A percentile compares a stretch with the other conserved stretches of the same genome.
These are phyloP conservation scores for Candida jianshihensis DNA, from an alignment of 805 yeast genomes.

Conservation along the genomic window DNA sequence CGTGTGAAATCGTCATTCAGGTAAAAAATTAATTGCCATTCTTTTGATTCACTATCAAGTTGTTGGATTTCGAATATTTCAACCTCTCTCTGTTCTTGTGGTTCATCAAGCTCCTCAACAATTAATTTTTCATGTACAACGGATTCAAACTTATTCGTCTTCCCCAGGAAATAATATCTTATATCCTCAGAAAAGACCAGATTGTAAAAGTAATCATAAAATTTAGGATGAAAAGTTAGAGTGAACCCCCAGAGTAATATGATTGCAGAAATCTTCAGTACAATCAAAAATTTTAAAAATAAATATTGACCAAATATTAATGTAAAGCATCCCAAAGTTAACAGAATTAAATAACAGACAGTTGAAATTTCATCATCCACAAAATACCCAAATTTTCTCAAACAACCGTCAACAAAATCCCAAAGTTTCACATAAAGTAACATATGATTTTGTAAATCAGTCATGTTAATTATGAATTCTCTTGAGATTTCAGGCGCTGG, in stretches of 20 bases:
- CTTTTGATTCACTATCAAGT: conserved; percentile 38
- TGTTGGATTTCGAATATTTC: conserved; percentile 66
- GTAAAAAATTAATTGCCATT: conserved; percentile 62
- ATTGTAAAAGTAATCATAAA: conserved; percentile 40
- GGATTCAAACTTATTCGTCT: conserved; percentile 43
- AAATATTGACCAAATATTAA: conserved; percentile 23
- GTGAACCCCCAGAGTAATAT: conserved; percentile 42
- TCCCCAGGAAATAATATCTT: conserved; percentile 40
- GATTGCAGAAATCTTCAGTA: conserved; percentile 22
- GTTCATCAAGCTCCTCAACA: conserved; percentile 25
- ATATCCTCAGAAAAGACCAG: conserved; percentile 58
- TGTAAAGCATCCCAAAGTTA: conserved; percentile 27
- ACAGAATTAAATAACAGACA: conserved; percentile 36
- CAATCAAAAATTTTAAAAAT: too few species aligned
- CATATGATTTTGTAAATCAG: conserved; percentile 83
- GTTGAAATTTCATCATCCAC: conserved; percentile 54
- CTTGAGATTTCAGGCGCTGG: conserved; percentile 75
- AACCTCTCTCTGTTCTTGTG: conserved; percentile 41
- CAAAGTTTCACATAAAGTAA: conserved; percentile 52
- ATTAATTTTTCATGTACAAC: conserved; percentile 30
- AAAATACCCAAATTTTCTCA: conserved; percentile 56
- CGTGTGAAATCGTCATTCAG: conserved; percentile 46
- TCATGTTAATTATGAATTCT: conserved; percentile 70
- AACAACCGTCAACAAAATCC: conserved; percentile 45
- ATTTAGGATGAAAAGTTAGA: conserved; percentile 45